A percentile compares a stretch with the other conserved stretches of the same genome.
These are phyloP conservation scores for Rozella allomycis DNA, from an alignment of 371 early-diverging fungal genomes.

Conservation along the genomic window DNA sequence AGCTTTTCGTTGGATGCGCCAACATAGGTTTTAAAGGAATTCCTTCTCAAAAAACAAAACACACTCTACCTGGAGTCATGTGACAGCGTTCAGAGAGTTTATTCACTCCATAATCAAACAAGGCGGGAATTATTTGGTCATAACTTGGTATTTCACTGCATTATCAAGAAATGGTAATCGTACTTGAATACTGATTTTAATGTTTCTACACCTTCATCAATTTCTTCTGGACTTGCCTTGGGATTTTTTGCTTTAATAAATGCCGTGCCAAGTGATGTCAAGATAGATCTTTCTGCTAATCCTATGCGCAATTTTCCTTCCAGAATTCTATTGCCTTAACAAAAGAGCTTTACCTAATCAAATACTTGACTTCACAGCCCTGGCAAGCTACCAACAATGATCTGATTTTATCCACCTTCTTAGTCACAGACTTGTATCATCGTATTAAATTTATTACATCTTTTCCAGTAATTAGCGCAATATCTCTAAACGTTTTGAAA, in stretches of 20 bases:
- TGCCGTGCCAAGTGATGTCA: slow-evolving; percentile 67
- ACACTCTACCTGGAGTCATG: slow-evolving; percentile 50
- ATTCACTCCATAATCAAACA: slow-evolving; percentile 51
- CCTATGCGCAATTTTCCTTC: slow-evolving; percentile 95
- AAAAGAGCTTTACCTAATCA: slow-evolving; percentile 39
- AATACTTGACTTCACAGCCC: slow-evolving; percentile 72
- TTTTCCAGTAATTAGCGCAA: slow-evolving; percentile 58
- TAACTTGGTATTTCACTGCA: slow-evolving; percentile 65
- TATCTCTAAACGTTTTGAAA: slow-evolving; percentile 64
- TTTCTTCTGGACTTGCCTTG: slow-evolving; percentile 15
- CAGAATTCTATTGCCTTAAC: slow-evolving; percentile 34
- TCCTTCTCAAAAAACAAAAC: slow-evolving; percentile 10
- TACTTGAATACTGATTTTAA: slow-evolving; percentile 80
- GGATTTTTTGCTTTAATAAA: slow-evolving; percentile 8
- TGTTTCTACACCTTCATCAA: slow-evolving; percentile 44
- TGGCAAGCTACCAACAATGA: slow-evolving; percentile 55
- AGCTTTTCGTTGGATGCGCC: slow-evolving; percentile 92
- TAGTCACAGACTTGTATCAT: slow-evolving; percentile 33
- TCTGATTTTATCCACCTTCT: slow-evolving; percentile 66
- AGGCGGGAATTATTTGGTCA: slow-evolving; percentile 58
- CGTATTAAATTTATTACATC: slow-evolving; percentile 12
- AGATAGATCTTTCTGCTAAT: slow-evolving; percentile 82
- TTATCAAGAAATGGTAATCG: too few relatives aligned
- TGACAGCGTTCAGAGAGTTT: slow-evolving; percentile 46
- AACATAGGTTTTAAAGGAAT: slow-evolving; percentile 99